These are phyloP conservation scores for Suillus placidus DNA, from an alignment of 768 basidiomycete species.

Conservation along the genomic window DNA sequence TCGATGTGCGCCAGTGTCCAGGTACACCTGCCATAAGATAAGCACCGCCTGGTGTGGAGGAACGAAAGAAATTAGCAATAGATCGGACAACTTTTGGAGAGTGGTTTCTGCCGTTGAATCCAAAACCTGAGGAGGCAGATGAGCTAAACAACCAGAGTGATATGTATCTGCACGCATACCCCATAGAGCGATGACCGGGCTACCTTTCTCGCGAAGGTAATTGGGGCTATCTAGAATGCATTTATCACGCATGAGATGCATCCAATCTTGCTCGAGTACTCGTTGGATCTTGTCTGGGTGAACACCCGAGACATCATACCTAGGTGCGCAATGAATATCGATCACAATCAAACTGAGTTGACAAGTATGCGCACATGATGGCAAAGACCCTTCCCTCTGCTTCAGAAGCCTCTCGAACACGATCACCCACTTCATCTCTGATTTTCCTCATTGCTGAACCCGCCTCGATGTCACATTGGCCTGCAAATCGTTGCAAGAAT, in stretches of 20 bases:
- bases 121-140: slow-evolving; percentile 54
- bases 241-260: slow-evolving; percentile 64
- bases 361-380: slow-evolving; percentile 63
- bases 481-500: slow-evolving; percentile 78
- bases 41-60: slow-evolving; percentile 68
- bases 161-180: slow-evolving; percentile 39
- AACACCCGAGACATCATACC: slow-evolving; percentile 87
- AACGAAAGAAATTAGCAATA: slow-evolving; percentile 59
- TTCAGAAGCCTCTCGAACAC: slow-evolving; percentile 78
- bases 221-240: slow-evolving; percentile 69
- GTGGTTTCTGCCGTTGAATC: slow-evolving; percentile 63
- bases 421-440: slow-evolving; percentile 74
- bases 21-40: slow-evolving; percentile 76
- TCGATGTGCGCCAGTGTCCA: slow-evolving; percentile 74
- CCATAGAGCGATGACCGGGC: slow-evolving; percentile 76
- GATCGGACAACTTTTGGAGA: slow-evolving; percentile 60
- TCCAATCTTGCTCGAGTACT: slow-evolving; percentile 73
- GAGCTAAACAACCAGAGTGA: slow-evolving; percentile 3
- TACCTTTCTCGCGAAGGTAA: slow-evolving; percentile 71
- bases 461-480: slow-evolving; percentile 61
- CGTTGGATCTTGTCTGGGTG: slow-evolving; percentile 66
- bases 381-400: slow-evolving; percentile 80
- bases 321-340: slow-evolving; percentile 28
- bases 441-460: slow-evolving; percentile 60
- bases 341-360: background rate